Percentiles rank a stretch among this genome's conserved stretches.
These are phyloP conservation scores for Phytopythium oedochilum DNA, from an alignment of 352 stramenopile species.

Conservation along the genomic window DNA sequence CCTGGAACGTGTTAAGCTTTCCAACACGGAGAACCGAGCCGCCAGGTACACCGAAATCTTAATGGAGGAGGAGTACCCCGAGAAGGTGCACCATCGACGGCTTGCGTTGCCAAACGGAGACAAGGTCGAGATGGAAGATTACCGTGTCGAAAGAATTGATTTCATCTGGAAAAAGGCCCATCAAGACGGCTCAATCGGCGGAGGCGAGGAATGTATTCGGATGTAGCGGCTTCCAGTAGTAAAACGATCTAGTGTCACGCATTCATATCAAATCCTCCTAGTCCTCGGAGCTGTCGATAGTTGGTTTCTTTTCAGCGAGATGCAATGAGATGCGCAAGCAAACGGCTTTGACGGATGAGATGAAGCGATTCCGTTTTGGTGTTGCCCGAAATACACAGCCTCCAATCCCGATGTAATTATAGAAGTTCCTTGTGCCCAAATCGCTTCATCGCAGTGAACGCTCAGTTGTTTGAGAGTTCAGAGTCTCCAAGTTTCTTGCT, in stretches of 20 bases:
- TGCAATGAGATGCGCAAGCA: too few species aligned
- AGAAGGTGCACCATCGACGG: conserved; percentile 26
- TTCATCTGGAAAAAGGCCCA: conserved; percentile 18
- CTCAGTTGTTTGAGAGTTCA: too few species aligned
- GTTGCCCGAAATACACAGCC: too few species aligned
- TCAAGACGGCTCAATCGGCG: background rate
- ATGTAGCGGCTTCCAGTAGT: background rate
- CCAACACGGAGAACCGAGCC: background rate
- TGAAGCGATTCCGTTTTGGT: too few species aligned
- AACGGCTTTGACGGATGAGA: too few species aligned
- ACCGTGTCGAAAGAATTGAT: conserved; percentile 41
- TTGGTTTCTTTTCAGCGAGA: too few species aligned
- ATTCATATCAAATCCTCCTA: too few species aligned
- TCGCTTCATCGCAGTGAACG: background rate
- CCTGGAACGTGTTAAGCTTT: conserved; percentile 19
- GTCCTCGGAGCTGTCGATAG: too few species aligned
- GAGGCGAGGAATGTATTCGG: background rate
- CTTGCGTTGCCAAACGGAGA: conserved; percentile 18
- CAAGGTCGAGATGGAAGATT: conserved; percentile 28
- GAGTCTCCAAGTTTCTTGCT: background rate
- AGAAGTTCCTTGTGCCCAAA: too few species aligned
- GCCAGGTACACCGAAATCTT: conserved; percentile 22
- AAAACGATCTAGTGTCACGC: too few species aligned
- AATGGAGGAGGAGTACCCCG: conserved; percentile 31
- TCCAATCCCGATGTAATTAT: too few species aligned